Conservation (phyloP, 1,284 basidiomycete genomes). For the Salmacisia buchloeana region DNA sequence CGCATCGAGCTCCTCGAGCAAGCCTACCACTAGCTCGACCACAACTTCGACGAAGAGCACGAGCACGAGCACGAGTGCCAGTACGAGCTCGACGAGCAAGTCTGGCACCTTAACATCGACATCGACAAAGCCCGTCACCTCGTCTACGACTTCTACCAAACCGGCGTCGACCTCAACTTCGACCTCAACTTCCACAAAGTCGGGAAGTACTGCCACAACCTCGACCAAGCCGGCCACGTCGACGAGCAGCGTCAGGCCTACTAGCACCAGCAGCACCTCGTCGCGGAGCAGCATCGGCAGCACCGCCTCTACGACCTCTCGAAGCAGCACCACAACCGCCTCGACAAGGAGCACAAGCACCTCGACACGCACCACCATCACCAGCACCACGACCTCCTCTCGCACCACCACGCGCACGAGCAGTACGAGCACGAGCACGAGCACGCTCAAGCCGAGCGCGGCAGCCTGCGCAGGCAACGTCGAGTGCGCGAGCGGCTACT, state of each 20-base stretch:
- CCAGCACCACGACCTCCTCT: background rate
- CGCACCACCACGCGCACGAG: background rate
- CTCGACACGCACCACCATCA: background rate
- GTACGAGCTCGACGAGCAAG: background rate
- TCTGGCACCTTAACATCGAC: background rate
- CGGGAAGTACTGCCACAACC: too few relatives aligned
- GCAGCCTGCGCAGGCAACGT: background rate
- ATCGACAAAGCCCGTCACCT: background rate
- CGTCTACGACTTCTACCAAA: background rate
- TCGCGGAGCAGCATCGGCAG: too few relatives aligned
- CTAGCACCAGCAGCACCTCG: too few relatives aligned
- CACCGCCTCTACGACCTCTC: too few relatives aligned
- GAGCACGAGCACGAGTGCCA: background rate
- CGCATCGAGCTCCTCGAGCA: background rate
- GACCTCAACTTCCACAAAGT: too few relatives aligned
- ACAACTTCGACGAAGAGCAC: background rate
- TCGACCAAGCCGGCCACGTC: too few relatives aligned
- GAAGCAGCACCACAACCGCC: too few relatives aligned
- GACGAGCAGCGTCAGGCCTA: too few relatives aligned
- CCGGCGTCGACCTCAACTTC: too few relatives aligned
- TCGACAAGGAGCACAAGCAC: too few relatives aligned
- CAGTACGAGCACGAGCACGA: background rate
- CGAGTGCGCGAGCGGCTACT: background rate
- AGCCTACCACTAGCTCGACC: background rate
- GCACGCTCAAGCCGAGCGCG: conserved; percentile 1